Conservation (phyloP, 2,329 filamentous ascomycete genomes). For the Pseudopithomyces maydicus region DNA sequence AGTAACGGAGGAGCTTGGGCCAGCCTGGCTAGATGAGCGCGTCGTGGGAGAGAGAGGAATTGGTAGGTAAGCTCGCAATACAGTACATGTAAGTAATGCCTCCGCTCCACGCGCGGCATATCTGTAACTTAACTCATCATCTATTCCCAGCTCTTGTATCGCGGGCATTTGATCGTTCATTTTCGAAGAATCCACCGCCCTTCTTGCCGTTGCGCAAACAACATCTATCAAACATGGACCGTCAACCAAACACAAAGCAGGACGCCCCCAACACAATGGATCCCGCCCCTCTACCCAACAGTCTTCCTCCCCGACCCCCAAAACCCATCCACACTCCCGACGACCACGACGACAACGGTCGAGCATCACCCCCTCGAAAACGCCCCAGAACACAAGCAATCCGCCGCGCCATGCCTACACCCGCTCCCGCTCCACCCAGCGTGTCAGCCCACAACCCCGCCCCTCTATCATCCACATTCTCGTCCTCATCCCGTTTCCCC, state of each 20-base stretch:
- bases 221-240: not conserved
- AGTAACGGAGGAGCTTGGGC: slow-evolving; percentile 15
- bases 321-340: not conserved
- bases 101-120: too few relatives aligned
- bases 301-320: slow-evolving; percentile 11
- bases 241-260: not conserved
- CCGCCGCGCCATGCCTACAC: slow-evolving; percentile 16
- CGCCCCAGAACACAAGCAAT: slow-evolving; percentile 42
- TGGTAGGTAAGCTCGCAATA: too few relatives aligned
- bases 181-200: not conserved
- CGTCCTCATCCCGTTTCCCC: slow-evolving; percentile 20
- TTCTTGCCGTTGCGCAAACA: not conserved
- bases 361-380: slow-evolving; percentile 31
- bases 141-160: too few relatives aligned
- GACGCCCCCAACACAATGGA: not conserved
- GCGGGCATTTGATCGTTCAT: not conserved
- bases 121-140: too few relatives aligned
- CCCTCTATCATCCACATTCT: not conserved
- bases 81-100: too few relatives aligned
- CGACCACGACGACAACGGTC: slow-evolving; percentile 10
- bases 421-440: slow-evolving; percentile 10
- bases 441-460: not conserved
- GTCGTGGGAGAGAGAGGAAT: not conserved
- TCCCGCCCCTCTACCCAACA: not conserved
- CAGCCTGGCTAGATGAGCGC: too few relatives aligned